Evolutionary conservation across 441 rosid species (phyloP).

Genomic region (Cnidoscolus chayamansa): DNA sequence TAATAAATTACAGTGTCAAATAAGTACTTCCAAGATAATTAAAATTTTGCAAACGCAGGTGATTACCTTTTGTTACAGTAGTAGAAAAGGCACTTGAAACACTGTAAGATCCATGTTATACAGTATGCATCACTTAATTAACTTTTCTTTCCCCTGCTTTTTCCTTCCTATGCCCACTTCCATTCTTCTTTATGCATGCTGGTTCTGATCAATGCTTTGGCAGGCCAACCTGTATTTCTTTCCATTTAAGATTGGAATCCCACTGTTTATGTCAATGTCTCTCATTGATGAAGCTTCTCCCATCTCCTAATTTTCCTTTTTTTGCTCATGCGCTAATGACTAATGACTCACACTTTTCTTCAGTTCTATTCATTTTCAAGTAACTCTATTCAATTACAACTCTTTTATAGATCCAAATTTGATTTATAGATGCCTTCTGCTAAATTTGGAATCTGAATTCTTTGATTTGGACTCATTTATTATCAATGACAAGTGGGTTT

Average conservation of each 20-base stretch:
- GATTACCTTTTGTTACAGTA: constrained; percentile 6
- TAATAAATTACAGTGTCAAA: too few relatives aligned
- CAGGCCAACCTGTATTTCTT: constrained; percentile 41
- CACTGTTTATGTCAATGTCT: constrained; percentile 25
- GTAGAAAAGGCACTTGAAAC: background rate
- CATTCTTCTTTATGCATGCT: constrained; percentile 18
- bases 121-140: constrained; percentile 17
- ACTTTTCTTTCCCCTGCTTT: constrained; percentile 9
- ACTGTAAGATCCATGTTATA: background rate
- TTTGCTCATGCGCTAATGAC: background rate
- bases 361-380: background rate
- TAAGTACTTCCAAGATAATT: background rate
- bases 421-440: background rate
- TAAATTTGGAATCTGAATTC: background rate
- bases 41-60: background rate
- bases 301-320: constrained; percentile 16
- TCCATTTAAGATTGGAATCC: constrained; percentile 43
- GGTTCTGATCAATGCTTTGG: constrained; percentile 24
- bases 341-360: background rate
- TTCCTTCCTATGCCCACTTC: constrained; percentile 15
- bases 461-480: constrained; percentile 17
- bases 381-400: background rate
- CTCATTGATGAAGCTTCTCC: constrained; percentile 28
- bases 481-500: constrained; percentile 17
- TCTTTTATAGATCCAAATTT: background rate